Percentiles rank a stretch among this genome's conserved stretches.
Evolutionary conservation across 345 rosid genomes (phyloP).

Genomic region (Salix arbutifolia): DNA sequence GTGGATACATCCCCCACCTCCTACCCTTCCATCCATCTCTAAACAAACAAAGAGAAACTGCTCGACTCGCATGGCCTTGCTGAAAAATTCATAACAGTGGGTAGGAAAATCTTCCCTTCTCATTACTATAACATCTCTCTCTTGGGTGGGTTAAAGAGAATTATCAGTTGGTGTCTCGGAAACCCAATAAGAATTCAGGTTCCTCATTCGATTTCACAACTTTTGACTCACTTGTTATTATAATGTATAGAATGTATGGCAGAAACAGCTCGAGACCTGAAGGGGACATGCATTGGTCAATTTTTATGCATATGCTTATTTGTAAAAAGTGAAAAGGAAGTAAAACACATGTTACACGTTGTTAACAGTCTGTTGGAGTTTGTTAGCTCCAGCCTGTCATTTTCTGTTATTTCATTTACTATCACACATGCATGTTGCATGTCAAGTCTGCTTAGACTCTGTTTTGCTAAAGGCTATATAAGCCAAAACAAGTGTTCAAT

Average conservation of each 20-base stretch:
- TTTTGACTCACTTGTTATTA: neutral
- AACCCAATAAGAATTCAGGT: neutral
- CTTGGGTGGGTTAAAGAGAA: neutral
- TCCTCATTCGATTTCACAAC: neutral
- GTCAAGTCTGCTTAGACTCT: too few species aligned
- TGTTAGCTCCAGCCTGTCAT: too few species aligned
- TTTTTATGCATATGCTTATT: neutral
- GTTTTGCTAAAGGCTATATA: too few species aligned
- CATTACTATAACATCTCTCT: neutral
- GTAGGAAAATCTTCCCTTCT: neutral
- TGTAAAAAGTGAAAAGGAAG: neutral
- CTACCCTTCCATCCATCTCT: neutral
- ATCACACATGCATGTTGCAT: too few species aligned
- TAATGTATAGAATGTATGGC: neutral
- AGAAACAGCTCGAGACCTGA: neutral
- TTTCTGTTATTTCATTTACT: too few species aligned
- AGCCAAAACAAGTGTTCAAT: too few species aligned
- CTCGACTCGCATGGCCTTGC: neutral
- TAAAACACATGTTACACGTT: too few species aligned
- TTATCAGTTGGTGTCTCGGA: neutral
- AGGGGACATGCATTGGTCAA: neutral
- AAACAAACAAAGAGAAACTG: neutral
- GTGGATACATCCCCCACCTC: too few species aligned
- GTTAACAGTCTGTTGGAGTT: too few species aligned
- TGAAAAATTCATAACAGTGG: neutral